phyloP scores from a whole-genome alignment of 78 protist genomes.

The Dictyostelium citrinum region DNA sequence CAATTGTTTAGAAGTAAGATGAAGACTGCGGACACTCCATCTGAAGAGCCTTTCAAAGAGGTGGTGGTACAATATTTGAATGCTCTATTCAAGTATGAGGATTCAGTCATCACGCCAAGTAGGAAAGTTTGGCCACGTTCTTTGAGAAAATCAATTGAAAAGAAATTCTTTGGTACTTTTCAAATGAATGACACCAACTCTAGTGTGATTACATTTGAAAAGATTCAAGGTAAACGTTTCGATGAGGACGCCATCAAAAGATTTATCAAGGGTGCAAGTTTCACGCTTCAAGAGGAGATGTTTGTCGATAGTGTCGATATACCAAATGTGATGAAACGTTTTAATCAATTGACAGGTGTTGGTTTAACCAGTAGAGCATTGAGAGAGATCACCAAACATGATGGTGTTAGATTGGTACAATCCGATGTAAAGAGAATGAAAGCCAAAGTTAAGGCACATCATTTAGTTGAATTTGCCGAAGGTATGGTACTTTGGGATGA shows the following conservation, averaged over 20 bases:
- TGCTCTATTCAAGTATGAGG: conserved; percentile 30
- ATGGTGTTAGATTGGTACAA: conserved; percentile 67
- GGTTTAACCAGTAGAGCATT: conserved; percentile 48
- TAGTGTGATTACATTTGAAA: conserved; percentile 6
- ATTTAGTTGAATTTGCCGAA: conserved; percentile 78
- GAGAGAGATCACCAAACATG: conserved; percentile 44
- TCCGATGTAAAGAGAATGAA: conserved; percentile 75
- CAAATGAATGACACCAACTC: conserved; percentile 9
- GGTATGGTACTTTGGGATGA: conserved; percentile 79
- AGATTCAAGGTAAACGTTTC: conserved; percentile 36
- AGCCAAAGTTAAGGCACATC: conserved; percentile 73
- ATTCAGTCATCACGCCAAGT: not conserved
- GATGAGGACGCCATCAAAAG: conserved; percentile 32
- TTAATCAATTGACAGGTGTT: conserved; percentile 70
- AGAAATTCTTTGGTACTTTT: conserved; percentile 62
- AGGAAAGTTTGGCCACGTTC: conserved; percentile 26
- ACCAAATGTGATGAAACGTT: conserved; percentile 44
- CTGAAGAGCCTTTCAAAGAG: conserved; percentile 79
- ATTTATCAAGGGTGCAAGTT: conserved; percentile 2
- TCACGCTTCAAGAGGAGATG: not conserved
- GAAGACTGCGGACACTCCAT: conserved; percentile 75
- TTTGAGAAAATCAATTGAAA: conserved; percentile 37
- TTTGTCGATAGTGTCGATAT: conserved; percentile 47
- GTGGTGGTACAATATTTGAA: conserved; percentile 63
- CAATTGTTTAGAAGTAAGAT: conserved; percentile 61